Base-by-base conservation (phyloP, 1,284 basidiomycete genomes). In the Moesziomyces globuligerus region DNA sequence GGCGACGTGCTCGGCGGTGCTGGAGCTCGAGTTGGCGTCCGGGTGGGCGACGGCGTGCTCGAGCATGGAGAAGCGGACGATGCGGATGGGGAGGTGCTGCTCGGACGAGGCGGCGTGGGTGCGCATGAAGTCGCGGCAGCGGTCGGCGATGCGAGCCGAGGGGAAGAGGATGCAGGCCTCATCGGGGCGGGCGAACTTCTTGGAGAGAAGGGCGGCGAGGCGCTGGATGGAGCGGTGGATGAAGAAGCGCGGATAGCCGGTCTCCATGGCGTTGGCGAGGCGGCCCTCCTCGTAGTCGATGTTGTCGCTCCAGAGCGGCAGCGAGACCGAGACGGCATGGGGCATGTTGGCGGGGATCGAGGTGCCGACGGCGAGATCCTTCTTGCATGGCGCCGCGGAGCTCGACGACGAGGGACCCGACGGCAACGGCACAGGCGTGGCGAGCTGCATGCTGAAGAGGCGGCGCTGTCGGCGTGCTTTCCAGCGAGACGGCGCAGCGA, bases 201-300 rank as follows among this genome's bases (percentile, higher is more conserved):
- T 57, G 37, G 55, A 48, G 32, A 78, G 55, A 13, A 74, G 38
- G 25, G 44, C 51, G 18, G 75, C 69, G 3, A 79, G 74, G 44
- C 93, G 92, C 80, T 89, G 88, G 34, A 98, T 94, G 69, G 87
- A 90, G 23, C 89, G 85, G 83, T 97, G 93, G 52, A 98, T 91
- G 83, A 96, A 98, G 85, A 98, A 99, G 44, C 96, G 86, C 0
- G 96, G 96, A 81, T 98, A 99, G n/a, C 95, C 96, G 5, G 90
- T 89, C 54, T 91, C 87, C 93, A 98, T 94, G 17, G 85, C 86
- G 54, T 91, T 87, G 3, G 90, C 82, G 7, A 98, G 89, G 34
- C 93, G 87, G 13, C 93, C 93, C 77, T 94, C 91, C 83, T 98
- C 95, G 76, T 98, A 99, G 13, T 87, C 94, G 44, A 98, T 88